These are phyloP conservation scores for Ogataea polymorpha DNA, from an alignment of 805 yeast genomes.

Conservation along the genomic window DNA sequence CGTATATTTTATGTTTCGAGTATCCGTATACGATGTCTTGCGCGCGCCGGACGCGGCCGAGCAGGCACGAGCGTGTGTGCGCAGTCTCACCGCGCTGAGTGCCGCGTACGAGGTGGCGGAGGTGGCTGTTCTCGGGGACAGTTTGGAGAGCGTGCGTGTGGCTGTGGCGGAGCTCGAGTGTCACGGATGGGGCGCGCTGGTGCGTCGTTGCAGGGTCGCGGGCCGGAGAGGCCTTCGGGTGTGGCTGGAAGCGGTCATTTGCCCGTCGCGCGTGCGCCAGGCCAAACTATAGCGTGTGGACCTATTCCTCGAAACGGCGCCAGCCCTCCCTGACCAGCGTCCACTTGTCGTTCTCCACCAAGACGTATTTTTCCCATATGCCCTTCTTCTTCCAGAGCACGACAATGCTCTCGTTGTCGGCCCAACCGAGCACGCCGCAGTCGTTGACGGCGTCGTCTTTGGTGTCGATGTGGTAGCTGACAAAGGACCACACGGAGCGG, in stretches of 20 bases:
- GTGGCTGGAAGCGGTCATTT: slow-evolving; percentile 1
- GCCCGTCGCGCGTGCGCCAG: not conserved
- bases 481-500: slow-evolving; percentile 84
- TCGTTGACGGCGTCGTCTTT: slow-evolving; percentile 33
- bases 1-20: slow-evolving; percentile 1
- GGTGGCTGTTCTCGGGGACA: slow-evolving; percentile 1
- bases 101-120: not conserved
- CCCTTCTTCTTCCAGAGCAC: slow-evolving; percentile 72
- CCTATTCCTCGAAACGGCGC: slow-evolving; percentile 49
- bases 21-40: slow-evolving; percentile 3
- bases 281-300: slow-evolving; percentile 3
- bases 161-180: slow-evolving; percentile 3
- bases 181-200: slow-evolving; percentile 1
- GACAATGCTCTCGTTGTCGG: slow-evolving; percentile 67
- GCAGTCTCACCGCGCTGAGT: not conserved
- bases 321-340: slow-evolving; percentile 69
- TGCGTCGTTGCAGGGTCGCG: not conserved
- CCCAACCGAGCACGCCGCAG: slow-evolving; percentile 66
- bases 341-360: slow-evolving; percentile 55
- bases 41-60: not conserved
- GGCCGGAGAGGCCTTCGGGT: not conserved
- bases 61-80: slow-evolving; percentile 1
- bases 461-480: slow-evolving; percentile 55
- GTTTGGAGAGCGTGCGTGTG: slow-evolving; percentile 1
- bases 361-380: slow-evolving; percentile 83